A percentile compares a stretch with the other conserved stretches of the same genome.
Evolutionary conservation across 495 filamentous ascomycete genomes (phyloP).

Genomic region (Penicillium subrubescens): DNA sequence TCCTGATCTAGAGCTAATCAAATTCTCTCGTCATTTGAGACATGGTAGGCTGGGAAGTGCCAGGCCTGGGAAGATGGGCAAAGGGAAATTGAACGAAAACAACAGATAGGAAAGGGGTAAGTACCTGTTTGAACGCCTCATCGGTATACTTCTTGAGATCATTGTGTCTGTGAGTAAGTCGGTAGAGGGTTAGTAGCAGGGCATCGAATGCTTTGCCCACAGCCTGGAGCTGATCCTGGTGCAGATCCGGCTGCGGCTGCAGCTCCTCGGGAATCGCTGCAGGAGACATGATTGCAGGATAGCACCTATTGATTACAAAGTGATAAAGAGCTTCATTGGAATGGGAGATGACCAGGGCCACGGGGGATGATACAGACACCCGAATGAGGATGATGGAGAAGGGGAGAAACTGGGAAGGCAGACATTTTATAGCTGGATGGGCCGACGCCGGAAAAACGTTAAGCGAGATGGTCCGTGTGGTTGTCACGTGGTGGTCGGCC

Average conservation of each 20-base stretch:
- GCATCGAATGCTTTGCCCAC: conserved; percentile 51
- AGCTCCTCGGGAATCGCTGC: conserved; percentile 32
- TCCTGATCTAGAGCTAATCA: conserved; percentile 64
- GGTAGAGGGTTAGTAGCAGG: conserved; percentile 51
- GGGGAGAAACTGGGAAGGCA: conserved; percentile 17
- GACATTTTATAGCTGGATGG: conserved; percentile 24
- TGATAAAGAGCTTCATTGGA: conserved; percentile 14
- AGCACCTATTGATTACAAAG: conserved; percentile 28
- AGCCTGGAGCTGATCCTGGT: conserved; percentile 38
- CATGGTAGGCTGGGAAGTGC: not conserved
- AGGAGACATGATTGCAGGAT: conserved; percentile 39
- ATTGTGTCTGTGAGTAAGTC: conserved; percentile 47
- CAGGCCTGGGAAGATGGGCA: conserved; percentile 4
- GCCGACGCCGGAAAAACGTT: conserved; percentile 31
- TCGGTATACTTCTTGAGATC: conserved; percentile 44
- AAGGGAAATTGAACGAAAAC: conserved; percentile 11
- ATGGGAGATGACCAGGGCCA: conserved; percentile 9
- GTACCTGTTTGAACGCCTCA: conserved; percentile 52
- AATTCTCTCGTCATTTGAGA: conserved; percentile 55
- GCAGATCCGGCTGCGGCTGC: conserved; percentile 42
- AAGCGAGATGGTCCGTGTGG: conserved; percentile 48
- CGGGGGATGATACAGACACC: conserved; percentile 15
- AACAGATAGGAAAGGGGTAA: conserved; percentile 15
- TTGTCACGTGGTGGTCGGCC: conserved; percentile 27
- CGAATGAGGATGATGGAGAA: conserved; percentile 17